phyloP scores from a whole-genome alignment of 495 filamentous ascomycete species.

The Extremus antarcticus region DNA sequence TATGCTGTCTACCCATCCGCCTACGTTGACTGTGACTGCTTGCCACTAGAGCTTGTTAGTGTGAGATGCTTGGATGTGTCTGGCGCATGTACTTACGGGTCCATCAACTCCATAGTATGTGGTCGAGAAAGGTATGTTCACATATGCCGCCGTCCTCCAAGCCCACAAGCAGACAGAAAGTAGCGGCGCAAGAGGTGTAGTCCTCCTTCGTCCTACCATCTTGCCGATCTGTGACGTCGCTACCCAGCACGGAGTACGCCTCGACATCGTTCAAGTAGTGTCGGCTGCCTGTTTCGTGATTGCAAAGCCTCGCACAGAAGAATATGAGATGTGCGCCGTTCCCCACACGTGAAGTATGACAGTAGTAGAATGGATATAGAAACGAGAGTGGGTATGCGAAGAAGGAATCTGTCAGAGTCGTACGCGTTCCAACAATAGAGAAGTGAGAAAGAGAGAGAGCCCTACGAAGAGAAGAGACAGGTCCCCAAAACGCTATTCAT shows the following conservation, averaged over 20 bases:
- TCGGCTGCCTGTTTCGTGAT: too few species aligned
- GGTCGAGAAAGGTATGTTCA: neutral
- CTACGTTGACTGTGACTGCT: neutral
- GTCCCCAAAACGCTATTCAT: neutral
- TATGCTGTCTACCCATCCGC: neutral
- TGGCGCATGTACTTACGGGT: neutral
- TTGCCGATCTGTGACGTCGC: neutral
- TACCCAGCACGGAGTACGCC: too few species aligned
- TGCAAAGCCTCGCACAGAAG: too few species aligned
- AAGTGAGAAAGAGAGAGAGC: neutral
- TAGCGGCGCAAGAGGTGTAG: neutral
- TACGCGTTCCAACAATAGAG: neutral
- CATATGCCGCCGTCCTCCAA: neutral
- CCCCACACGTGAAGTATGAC: too few species aligned
- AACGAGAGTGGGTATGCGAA: too few species aligned
- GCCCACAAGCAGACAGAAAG: neutral
- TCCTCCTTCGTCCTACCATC: neutral
- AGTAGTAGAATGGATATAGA: too few species aligned
- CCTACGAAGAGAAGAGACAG: neutral
- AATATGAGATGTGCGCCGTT: too few species aligned
- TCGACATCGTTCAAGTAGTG: too few species aligned
- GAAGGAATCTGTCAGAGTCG: neutral
- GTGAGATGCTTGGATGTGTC: neutral
- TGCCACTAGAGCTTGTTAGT: neutral
- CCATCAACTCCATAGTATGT: neutral